Conservation (phyloP, 139 green algal genomes). For the Limnomonas spitsbergensis region DNA sequence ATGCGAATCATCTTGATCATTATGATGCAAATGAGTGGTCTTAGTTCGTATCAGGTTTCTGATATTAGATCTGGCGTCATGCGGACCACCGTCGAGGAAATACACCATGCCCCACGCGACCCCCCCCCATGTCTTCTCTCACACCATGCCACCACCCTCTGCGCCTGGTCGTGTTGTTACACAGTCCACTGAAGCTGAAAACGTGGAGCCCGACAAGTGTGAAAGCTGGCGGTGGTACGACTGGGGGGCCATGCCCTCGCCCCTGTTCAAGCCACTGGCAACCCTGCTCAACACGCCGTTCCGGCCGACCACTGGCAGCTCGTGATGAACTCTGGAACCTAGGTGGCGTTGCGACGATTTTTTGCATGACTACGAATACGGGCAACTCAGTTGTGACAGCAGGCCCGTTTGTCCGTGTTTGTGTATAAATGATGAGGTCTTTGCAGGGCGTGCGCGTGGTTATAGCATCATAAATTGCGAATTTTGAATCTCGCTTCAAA, state of each 20-base stretch:
- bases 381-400: too few relatives aligned
- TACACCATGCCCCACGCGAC: not conserved
- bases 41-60: not conserved
- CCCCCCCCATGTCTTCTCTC: not conserved
- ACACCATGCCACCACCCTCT: not conserved
- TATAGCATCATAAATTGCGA: too few relatives aligned
- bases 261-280: not conserved
- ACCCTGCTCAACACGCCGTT: not conserved
- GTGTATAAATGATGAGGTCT: too few relatives aligned
- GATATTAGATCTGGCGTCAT: not conserved
- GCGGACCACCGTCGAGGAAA: not conserved
- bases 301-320: not conserved
- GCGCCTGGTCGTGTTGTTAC: not conserved
- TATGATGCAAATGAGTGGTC: not conserved
- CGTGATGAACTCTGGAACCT: not conserved
- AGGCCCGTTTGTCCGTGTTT: too few relatives aligned
- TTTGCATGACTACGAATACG: not conserved
- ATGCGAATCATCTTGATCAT: not conserved
- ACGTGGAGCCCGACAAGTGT: slow-evolving; percentile 11
- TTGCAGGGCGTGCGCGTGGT: too few relatives aligned
- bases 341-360: not conserved
- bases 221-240: not conserved
- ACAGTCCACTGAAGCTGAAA: not conserved
- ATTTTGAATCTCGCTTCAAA: too few relatives aligned
- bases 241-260: not conserved